Percentiles rank a stretch among this genome's conserved stretches.
These are phyloP conservation scores for Myriangium duriaei DNA, from an alignment of 2,329 filamentous ascomycete genomes.

Conservation along the genomic window DNA sequence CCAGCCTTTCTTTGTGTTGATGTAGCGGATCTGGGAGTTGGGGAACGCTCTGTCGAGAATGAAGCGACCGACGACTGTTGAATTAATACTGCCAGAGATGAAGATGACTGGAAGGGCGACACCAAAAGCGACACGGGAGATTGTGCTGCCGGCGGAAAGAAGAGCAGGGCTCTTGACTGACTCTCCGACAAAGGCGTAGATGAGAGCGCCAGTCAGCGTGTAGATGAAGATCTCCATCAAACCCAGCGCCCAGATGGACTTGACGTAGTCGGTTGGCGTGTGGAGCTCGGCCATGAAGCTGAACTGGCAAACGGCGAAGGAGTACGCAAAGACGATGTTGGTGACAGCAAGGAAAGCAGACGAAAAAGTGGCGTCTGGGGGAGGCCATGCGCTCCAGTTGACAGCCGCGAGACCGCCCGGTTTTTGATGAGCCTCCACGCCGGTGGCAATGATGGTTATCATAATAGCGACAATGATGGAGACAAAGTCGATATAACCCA, in stretches of 20 bases:
- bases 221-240: conserved; percentile 53
- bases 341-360: conserved; percentile 51
- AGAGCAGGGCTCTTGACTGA: conserved; percentile 54
- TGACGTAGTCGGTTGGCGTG: conserved; percentile 49
- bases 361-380: conserved; percentile 29
- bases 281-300: conserved; percentile 55
- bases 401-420: conserved; percentile 21
- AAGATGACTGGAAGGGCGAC: conserved; percentile 61
- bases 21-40: conserved; percentile 38
- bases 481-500: conserved; percentile 26
- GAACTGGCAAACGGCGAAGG: conserved; percentile 49
- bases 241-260: conserved; percentile 46
- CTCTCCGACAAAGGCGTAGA: conserved; percentile 54
- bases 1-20: conserved; percentile 32
- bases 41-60: conserved; percentile 53
- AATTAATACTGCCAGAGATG: conserved; percentile 61
- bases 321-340: conserved; percentile 59
- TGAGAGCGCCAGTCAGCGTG: conserved; percentile 51
- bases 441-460: conserved; percentile 25
- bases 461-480: conserved; percentile 24
- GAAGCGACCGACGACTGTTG: conserved; percentile 38
- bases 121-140: conserved; percentile 56
- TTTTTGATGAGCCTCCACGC: conserved; percentile 17
- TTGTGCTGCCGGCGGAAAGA: conserved; percentile 42
- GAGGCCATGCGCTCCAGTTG: conserved; percentile 25